Evolutionary conservation across 352 stramenopile genomes (phyloP).

Genomic region (Pythium biforme): DNA sequence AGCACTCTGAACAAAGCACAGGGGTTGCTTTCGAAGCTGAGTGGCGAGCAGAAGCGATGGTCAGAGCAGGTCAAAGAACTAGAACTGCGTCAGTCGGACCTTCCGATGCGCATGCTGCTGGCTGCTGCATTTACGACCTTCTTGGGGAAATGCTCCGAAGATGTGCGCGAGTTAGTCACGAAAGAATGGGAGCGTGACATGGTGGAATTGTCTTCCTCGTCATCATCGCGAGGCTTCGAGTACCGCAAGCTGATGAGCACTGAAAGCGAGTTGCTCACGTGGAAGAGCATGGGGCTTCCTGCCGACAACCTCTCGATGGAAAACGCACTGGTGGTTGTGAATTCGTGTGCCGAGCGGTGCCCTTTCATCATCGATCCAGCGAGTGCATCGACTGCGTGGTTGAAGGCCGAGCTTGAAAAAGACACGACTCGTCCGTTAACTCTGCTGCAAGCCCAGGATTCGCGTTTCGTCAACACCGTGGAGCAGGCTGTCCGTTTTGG

Average conservation of each 20-base stretch:
- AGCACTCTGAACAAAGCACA: slow-evolving; percentile 91
- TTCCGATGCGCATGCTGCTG: slow-evolving; percentile 91
- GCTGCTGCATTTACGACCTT: slow-evolving; percentile 93
- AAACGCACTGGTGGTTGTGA: slow-evolving; percentile 91
- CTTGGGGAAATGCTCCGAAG: slow-evolving; percentile 90
- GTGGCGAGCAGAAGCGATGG: slow-evolving; percentile 92
- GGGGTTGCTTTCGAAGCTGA: slow-evolving; percentile 86
- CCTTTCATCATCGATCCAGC: slow-evolving; percentile 96
- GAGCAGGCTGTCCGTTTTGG: slow-evolving; percentile 95
- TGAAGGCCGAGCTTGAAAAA: slow-evolving; percentile 87
- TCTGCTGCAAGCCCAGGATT: slow-evolving; percentile 82
- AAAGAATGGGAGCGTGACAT: slow-evolving; percentile 81
- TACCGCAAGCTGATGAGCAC: slow-evolving; percentile 88
- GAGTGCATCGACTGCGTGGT: slow-evolving; percentile 84
- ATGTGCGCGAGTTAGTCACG: slow-evolving; percentile 72
- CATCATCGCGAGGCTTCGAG: slow-evolving; percentile 50
- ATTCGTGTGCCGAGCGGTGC: slow-evolving; percentile 70
- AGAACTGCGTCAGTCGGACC: slow-evolving; percentile 61
- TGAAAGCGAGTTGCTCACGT: slow-evolving; percentile 92
- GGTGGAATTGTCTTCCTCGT: slow-evolving; percentile 32
- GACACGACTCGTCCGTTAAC: slow-evolving; percentile 86
- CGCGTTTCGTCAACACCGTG: slow-evolving; percentile 89
- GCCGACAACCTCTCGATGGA: slow-evolving; percentile 93
- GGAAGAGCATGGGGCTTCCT: slow-evolving; percentile 91
- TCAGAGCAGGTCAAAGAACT: slow-evolving; percentile 89